Conservation (phyloP, 169 alveolate genomes). For the Theileria equi region DNA sequence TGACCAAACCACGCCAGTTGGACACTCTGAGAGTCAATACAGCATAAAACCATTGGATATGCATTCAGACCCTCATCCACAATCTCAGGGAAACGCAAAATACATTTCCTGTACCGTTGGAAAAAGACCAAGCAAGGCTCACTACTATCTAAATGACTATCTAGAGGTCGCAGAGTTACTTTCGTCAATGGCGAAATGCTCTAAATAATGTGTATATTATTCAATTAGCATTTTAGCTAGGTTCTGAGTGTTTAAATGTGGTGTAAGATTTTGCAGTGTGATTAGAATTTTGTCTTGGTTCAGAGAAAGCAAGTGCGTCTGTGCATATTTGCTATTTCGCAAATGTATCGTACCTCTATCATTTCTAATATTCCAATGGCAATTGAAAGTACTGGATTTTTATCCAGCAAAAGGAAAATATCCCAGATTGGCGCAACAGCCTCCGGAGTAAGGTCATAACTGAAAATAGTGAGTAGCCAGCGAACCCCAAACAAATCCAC, state of each 20-base stretch:
- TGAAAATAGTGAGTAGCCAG: constrained; percentile 86
- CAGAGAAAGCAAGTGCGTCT: constrained; percentile 5
- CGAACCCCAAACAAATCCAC: constrained; percentile 80
- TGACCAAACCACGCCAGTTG: constrained; percentile 1
- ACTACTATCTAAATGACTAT: constrained; percentile 46
- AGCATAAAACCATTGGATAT: not conserved
- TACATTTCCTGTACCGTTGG: constrained; percentile 60
- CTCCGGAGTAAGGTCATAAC: constrained; percentile 71
- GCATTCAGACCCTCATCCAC: not conserved
- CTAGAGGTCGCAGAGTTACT: constrained; percentile 50
- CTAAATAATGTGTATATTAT: too few relatives aligned
- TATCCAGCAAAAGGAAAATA: constrained; percentile 76
- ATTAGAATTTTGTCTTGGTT: constrained; percentile 21
- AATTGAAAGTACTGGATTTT: not conserved
- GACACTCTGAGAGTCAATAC: not conserved
- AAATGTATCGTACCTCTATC: constrained; percentile 14
- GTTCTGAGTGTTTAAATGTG: constrained; percentile 18
- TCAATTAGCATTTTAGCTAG: too few relatives aligned
- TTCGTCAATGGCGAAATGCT: constrained; percentile 10
- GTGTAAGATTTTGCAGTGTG: constrained; percentile 37
- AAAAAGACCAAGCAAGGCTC: constrained; percentile 64
- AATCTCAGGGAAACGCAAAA: not conserved
- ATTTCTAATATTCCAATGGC: constrained; percentile 25
- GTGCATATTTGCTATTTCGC: not conserved
- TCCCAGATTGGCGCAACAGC: constrained; percentile 83